phyloP scores from a whole-genome alignment of 441 rosid genomes.

The Populus hybrid region DNA sequence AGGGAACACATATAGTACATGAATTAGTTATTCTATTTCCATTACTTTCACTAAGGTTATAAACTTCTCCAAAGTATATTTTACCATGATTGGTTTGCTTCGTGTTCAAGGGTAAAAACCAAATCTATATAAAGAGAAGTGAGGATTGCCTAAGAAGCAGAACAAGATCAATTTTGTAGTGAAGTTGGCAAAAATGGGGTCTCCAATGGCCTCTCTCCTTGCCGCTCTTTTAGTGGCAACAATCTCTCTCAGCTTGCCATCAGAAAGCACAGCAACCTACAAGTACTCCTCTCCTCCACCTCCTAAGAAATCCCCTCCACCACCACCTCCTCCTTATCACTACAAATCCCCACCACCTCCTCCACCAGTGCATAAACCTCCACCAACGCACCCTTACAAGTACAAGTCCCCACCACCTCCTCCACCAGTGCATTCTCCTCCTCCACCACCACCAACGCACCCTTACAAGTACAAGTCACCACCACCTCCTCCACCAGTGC shows the following conservation, averaged over 20 bases:
- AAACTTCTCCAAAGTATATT: background rate
- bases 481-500: too few relatives aligned
- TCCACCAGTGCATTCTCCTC: too few relatives aligned
- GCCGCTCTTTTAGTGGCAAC: slow-evolving; percentile 35
- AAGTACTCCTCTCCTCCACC: slow-evolving; percentile 8
- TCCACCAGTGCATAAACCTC: too few relatives aligned
- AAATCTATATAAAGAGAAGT: slow-evolving; percentile 20
- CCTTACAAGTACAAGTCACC: too few relatives aligned
- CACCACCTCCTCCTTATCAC: too few relatives aligned
- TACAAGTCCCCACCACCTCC: too few relatives aligned
- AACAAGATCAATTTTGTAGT: background rate
- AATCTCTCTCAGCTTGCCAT: slow-evolving; percentile 33
- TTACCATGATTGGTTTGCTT: background rate
- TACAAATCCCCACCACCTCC: too few relatives aligned
- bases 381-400: too few relatives aligned
- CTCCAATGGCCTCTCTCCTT: slow-evolving; percentile 30
- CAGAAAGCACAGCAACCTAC: slow-evolving; percentile 32
- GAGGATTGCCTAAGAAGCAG: slow-evolving; percentile 1
- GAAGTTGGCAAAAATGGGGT: slow-evolving; percentile 6
- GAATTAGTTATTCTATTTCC: background rate
- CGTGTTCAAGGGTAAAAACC: background rate
- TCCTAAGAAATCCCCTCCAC: too few relatives aligned
- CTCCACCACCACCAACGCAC: too few relatives aligned
- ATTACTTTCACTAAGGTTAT: background rate
- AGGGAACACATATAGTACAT: background rate